Evolutionary conservation across 306 rosid species (phyloP).

Genomic region (Boehmeria nivea): DNA sequence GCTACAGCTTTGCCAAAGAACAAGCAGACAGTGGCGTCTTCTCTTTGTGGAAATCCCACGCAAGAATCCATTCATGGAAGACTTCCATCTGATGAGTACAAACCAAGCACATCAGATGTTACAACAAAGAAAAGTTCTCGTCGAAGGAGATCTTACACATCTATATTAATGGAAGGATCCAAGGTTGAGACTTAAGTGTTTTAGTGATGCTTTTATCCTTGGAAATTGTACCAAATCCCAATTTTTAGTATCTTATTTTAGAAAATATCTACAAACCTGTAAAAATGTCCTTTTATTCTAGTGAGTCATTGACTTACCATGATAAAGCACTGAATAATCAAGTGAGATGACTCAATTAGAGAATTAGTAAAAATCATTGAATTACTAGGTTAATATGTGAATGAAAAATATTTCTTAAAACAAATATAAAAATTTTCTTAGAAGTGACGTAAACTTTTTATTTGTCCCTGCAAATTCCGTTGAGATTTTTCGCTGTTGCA

Average conservation of each 20-base stretch:
- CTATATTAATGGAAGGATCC: slow-evolving; percentile 53
- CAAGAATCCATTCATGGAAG: slow-evolving; percentile 31
- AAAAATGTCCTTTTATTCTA: too few relatives aligned
- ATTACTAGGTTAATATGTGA: too few relatives aligned
- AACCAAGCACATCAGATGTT: slow-evolving; percentile 27
- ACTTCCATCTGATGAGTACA: slow-evolving; percentile 37
- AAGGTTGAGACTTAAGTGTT: slow-evolving; percentile 47
- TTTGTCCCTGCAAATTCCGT: not conserved
- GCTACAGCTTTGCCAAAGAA: slow-evolving; percentile 40
- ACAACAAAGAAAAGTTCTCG: slow-evolving; percentile 38
- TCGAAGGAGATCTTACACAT: slow-evolving; percentile 74
- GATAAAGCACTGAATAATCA: too few relatives aligned
- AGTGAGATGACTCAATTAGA: too few relatives aligned
- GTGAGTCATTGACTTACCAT: too few relatives aligned
- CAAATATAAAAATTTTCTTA: too few relatives aligned
- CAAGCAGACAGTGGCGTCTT: slow-evolving; percentile 25
- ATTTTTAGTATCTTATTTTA: too few relatives aligned
- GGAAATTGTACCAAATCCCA: too few relatives aligned
- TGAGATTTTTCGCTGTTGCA: slow-evolving; percentile 31
- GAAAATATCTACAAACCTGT: too few relatives aligned
- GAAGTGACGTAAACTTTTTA: too few relatives aligned
- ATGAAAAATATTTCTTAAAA: too few relatives aligned
- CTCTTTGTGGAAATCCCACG: slow-evolving; percentile 35
- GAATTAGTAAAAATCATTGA: too few relatives aligned
- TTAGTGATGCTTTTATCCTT: slow-evolving; percentile 8